A percentile compares a stretch with the other conserved stretches of the same genome.
Evolutionary conservation across 305 asterid genomes (phyloP).

Genomic region (Fraxinus angustifolia): DNA sequence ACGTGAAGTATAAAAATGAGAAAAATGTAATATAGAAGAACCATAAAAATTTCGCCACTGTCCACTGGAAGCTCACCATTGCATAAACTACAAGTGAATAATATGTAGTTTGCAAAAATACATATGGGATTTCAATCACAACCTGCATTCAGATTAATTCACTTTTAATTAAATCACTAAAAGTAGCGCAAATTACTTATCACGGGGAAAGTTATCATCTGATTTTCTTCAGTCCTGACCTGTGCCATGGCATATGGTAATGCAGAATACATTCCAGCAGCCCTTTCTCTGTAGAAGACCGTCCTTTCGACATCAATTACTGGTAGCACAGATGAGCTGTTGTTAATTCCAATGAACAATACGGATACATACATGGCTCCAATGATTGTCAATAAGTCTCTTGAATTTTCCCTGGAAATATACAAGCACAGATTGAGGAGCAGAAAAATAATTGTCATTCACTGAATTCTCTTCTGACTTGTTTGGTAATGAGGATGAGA

Average conservation of each 20-base stretch:
- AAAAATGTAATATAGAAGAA: constrained; percentile 63
- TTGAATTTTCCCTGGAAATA: neutral
- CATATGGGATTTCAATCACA: constrained; percentile 52
- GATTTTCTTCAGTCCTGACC: constrained; percentile 28
- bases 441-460: neutral
- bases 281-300: constrained; percentile 61
- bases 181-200: neutral
- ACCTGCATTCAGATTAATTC: constrained; percentile 36
- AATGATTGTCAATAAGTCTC: constrained; percentile 34
- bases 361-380: constrained; percentile 64
- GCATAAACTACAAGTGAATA: constrained; percentile 58
- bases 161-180: neutral
- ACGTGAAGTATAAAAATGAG: constrained; percentile 67
- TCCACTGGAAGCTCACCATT: constrained; percentile 71
- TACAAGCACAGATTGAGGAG: neutral
- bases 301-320: constrained; percentile 57
- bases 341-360: constrained; percentile 55
- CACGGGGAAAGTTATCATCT: neutral
- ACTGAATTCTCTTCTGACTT: neutral
- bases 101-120: constrained; percentile 50
- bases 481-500: neutral
- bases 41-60: constrained; percentile 60
- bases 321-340: constrained; percentile 58
- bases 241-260: constrained; percentile 73
- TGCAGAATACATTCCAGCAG: constrained; percentile 69